phyloP scores from a whole-genome alignment of 352 stramenopile genomes.

The Globisporangium uncinulatum region DNA sequence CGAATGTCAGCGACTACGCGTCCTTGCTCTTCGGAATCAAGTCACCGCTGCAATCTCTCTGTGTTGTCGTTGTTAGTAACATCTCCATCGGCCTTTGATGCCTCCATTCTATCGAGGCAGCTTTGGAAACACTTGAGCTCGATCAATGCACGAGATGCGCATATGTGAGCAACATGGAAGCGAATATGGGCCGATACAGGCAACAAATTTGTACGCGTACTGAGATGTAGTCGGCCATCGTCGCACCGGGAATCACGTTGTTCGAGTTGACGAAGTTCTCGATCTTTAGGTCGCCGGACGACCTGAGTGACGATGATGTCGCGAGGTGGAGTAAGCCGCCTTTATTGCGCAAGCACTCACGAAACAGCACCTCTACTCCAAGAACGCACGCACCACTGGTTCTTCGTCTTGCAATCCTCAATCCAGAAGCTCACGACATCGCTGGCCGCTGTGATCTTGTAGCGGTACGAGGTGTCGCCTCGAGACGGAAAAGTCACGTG shows the following conservation, averaged over 20 bases:
- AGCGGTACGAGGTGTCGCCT: not conserved
- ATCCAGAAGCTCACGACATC: conserved; percentile 4
- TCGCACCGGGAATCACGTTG: conserved; percentile 3
- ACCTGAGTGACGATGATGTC: not conserved
- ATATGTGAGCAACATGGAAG: not conserved
- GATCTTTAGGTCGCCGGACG: not conserved
- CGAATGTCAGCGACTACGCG: conserved; percentile 1
- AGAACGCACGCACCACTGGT: conserved; percentile 7
- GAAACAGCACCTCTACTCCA: too few species aligned
- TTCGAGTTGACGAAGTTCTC: not conserved
- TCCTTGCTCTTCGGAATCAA: not conserved
- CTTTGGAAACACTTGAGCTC: conserved; percentile 1
- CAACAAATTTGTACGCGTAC: conserved; percentile 1
- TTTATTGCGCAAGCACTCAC: too few species aligned
- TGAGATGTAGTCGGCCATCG: conserved; percentile 2
- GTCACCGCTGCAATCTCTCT: not conserved
- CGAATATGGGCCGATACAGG: too few species aligned
- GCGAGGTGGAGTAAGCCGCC: too few species aligned
- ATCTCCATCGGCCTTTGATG: not conserved
- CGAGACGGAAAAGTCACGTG: conserved; percentile 1
- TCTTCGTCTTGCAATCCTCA: conserved; percentile 4
- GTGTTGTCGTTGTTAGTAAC: not conserved
- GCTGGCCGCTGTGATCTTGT: not conserved
- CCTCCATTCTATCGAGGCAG: not conserved
- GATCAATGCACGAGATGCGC: not conserved